Base-by-base conservation (phyloP, 768 basidiomycete species). In the Rhodotorula paludigena region DNA sequence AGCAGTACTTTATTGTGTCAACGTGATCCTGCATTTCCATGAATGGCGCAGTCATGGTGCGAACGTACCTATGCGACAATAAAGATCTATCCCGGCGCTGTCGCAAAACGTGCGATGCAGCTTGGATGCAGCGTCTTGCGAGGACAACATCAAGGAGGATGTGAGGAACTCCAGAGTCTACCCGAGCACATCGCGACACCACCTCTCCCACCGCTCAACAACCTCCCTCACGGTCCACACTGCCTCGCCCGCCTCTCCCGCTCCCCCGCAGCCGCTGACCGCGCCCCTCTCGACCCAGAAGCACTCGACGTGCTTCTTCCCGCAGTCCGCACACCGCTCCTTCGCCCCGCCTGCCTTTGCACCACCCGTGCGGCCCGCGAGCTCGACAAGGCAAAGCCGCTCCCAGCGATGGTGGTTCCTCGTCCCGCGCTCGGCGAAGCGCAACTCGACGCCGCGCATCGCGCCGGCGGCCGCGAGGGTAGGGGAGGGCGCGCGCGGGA, bases 311-410 rank as follows among this genome's bases (percentile, higher is more conserved):
- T 70, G 69, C n/a, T 9, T 32, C 47, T 35, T 51, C 2, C 60
- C 69, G 36, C 69, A 70, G 28, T 63, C 69, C 5, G 16, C 9
- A 42, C 64, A 65, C 38, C 38, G 41, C 25, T 39, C 57, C 21
- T 7, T 33, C 28, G 25, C 32, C 42, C 9, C 41, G 20, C n/a
- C 28, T 25, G 15, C 20, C 49, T 15, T 33, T 32, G 30, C 60
- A 1, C 6, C 16, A n/a, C 18, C 20, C 51, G 18, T 28, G 1
- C 69, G 41, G 7, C 70, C 65, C 0, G 62, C 58, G 16, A 71
- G 63, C 44, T 71, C 70, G 39, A 71, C 49, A 10, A 71, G 39
- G 41, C 63, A 60, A 48, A 71, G 51, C n/a, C 70, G 39, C 35
- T 71, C 70, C 65, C 65, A 67, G 5, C 70, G 57, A 28, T 63